phyloP scores from a whole-genome alignment of 1,284 basidiomycete genomes.

The Puccinia horiana region DNA sequence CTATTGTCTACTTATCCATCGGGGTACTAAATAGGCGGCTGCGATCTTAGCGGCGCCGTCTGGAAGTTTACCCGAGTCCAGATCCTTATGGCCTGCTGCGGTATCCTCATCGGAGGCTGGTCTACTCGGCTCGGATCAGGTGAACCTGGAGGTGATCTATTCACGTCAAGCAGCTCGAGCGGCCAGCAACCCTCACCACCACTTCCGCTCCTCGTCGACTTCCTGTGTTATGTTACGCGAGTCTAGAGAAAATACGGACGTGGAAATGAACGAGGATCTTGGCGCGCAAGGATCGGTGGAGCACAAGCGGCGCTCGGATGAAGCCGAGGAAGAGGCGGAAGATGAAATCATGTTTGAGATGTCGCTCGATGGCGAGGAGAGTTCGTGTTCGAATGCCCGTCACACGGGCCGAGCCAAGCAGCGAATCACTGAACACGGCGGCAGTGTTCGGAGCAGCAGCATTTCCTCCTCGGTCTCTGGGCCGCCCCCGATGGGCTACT shows the following conservation, averaged over 20 bases:
- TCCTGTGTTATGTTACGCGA: not conserved
- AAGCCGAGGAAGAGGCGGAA: conserved; percentile 16
- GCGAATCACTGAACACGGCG: not conserved
- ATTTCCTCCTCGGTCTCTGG: conserved; percentile 7
- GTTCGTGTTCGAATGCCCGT: not conserved
- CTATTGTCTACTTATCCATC: not conserved
- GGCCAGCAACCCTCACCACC: not conserved
- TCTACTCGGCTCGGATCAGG: conserved; percentile 59
- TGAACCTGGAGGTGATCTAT: conserved; percentile 56
- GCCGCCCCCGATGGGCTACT: conserved; percentile 41
- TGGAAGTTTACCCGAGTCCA: conserved; percentile 75
- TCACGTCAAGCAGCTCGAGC: conserved; percentile 12
- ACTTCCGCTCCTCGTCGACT: not conserved
- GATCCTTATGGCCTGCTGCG: conserved; percentile 65
- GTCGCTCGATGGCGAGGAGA: conserved; percentile 42
- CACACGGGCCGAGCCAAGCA: not conserved
- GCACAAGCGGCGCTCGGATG: not conserved
- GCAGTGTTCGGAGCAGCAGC: not conserved
- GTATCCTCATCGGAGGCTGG: conserved; percentile 62
- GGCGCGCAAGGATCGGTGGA: not conserved
- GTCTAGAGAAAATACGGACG: not conserved
- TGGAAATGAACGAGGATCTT: conserved; percentile 10
- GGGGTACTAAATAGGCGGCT: conserved; percentile 65
- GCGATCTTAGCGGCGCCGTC: conserved; percentile 75
- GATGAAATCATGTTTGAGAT: conserved; percentile 33